A percentile compares a stretch with the other conserved stretches of the same genome.
Evolutionary conservation across 768 basidiomycete genomes (phyloP).

Genomic region (Lepiota venenata): DNA sequence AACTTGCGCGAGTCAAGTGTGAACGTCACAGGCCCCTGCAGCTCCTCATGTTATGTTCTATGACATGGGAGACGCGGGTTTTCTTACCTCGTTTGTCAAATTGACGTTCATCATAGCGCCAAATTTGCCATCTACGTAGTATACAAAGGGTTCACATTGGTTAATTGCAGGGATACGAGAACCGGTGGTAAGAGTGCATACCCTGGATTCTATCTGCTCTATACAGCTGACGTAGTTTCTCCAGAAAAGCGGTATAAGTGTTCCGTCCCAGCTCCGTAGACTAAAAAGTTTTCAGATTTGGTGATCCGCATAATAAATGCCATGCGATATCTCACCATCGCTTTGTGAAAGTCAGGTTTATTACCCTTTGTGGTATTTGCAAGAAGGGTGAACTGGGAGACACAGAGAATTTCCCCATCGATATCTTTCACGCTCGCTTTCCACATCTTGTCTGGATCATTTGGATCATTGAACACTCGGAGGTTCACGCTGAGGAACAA

Average conservation of each 20-base stretch:
- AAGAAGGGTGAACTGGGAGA: conserved; percentile 91
- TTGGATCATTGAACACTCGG: conserved; percentile 65
- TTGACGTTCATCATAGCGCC: conserved; percentile 96
- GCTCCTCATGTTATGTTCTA: conserved; percentile 23
- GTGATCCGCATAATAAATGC: neutral
- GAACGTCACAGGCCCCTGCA: conserved; percentile 81
- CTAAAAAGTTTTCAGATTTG: conserved; percentile 31
- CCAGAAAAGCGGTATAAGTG: conserved; percentile 72
- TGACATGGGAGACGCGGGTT: conserved; percentile 20
- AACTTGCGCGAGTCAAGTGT: conserved; percentile 81
- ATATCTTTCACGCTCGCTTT: conserved; percentile 85
- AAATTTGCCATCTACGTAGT: conserved; percentile 75
- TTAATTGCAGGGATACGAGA: neutral
- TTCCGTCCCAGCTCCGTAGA: conserved; percentile 60
- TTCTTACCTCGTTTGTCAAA: conserved; percentile 78
- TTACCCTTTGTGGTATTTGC: conserved; percentile 85
- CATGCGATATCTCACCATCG: conserved; percentile 62
- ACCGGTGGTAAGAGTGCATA: conserved; percentile 23
- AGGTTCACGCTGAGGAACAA: conserved; percentile 54
- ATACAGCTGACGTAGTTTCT: conserved; percentile 63
- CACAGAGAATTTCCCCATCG: conserved; percentile 87
- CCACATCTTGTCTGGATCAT: conserved; percentile 68
- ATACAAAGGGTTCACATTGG: conserved; percentile 1
- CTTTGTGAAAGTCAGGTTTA: conserved; percentile 90
- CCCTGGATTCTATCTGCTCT: conserved; percentile 79